phyloP scores from a whole-genome alignment of 306 rosid genomes.

The Pterocarpus macrocarpus region DNA sequence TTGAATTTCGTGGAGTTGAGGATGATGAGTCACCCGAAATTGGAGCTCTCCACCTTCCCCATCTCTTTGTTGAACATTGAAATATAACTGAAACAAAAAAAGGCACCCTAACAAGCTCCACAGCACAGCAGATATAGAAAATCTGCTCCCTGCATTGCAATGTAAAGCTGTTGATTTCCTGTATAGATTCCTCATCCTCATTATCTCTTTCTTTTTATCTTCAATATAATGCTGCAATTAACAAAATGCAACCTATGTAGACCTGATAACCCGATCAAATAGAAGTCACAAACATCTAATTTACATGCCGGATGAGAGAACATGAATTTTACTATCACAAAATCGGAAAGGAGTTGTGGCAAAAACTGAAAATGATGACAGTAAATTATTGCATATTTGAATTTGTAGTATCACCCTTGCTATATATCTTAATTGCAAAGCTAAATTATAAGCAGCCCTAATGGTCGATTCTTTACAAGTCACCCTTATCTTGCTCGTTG shows the following conservation, averaged over 20 bases:
- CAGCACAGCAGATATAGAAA: constrained; percentile 57
- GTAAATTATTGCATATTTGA: neutral
- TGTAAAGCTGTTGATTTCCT: constrained; percentile 77
- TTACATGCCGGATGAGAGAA: neutral
- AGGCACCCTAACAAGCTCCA: constrained; percentile 86
- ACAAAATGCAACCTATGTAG: constrained; percentile 71
- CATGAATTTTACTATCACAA: neutral
- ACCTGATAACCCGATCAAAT: constrained; percentile 55
- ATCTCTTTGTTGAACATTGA: constrained; percentile 55
- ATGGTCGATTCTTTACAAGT: neutral
- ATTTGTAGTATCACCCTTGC: neutral
- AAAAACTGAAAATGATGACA: constrained; percentile 8
- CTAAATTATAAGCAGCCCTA: constrained; percentile 5
- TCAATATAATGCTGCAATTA: constrained; percentile 72
- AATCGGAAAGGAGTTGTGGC: neutral
- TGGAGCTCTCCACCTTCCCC: constrained; percentile 51
- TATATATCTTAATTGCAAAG: neutral
- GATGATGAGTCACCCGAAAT: constrained; percentile 51
- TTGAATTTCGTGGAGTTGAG: constrained; percentile 77
- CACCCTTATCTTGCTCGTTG: neutral
- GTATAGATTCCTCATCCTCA: constrained; percentile 83
- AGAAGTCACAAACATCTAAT: constrained; percentile 50
- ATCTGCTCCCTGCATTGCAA: constrained; percentile 90
- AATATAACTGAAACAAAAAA: constrained; percentile 67
- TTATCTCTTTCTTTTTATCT: constrained; percentile 68